Evolutionary conservation across 257 asterid species (phyloP), one percentile per base, ranked within the genome.

Genomic region (Nemophila menziesii): DNA sequence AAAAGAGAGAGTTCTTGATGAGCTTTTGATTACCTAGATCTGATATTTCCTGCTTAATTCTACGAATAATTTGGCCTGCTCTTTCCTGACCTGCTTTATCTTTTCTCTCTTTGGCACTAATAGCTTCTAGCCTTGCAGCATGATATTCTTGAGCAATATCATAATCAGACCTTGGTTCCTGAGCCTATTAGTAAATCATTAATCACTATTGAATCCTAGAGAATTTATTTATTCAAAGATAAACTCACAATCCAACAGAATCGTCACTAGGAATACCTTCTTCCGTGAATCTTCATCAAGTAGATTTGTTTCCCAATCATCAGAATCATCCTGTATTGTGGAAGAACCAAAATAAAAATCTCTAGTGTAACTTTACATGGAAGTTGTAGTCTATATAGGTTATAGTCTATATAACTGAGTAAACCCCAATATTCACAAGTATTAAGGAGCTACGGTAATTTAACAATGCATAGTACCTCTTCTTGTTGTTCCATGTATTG

Each of bases 401-500:
- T 29, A 29, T 29, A 29, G 4, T 7, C 36, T 29, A 29, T 29
- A 29, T 10, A 29, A 29, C 8, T 29, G 36, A 13, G 9, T 16
- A 48, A 33, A 27, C 52, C 20, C 19, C 52, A 37, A 22, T 20
- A 22, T 20, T 10, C 14, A 17, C 16, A 44, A 17, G 20, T 16
- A 56, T 4, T 46, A 24, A 17, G 10, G 7, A 41, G 7, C 37
- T 34, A 22, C 13, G 20, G 37, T 46, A 37, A 44, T 47, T 42
- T 33, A 38, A 34, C 23, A 38, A 19, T 14, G 33, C 57, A 54
- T 33, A 14, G 27, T 61, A 89, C 98, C 95, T 84, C 94, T 67
- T 87, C 93, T 64, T 84, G 94, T 39, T 69, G 92, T 66, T 80
- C 85, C 93, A 89, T 67, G 60, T 89, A 89, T 56, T 65, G 93